Evolutionary conservation across 2,329 filamentous ascomycete species (phyloP), one percentile per base, ranked within the genome.

Genomic region (Emmonsiellopsis sp.): DNA sequence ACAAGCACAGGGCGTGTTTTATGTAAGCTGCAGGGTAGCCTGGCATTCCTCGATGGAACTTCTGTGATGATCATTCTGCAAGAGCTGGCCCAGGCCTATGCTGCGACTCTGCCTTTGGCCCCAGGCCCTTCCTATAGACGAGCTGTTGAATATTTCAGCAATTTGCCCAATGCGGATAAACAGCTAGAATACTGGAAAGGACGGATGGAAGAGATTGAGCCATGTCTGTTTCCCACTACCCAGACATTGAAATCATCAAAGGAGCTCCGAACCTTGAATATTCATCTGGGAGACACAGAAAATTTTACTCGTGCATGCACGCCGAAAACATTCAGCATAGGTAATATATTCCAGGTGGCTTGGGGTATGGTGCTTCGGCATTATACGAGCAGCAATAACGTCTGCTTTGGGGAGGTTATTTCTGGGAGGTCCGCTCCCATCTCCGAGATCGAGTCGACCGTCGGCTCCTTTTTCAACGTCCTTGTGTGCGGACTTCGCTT

Each of bases 361-460:
- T 72, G 68, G 69, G 68, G 62, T 5, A 42, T 72, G 21, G 57
- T 71, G 2, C 53, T 71, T 1, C 62, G 63, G 6, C 60, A 60
- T 3, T 68, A 68, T 45, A 66, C 67, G 6, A 62, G 60, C 1
- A 65, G 61, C 6, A 61, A 70, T 37, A 67, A 72, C 49, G 65
- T 71, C 6, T 54, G 69, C 5, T 74, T 71, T 62, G 71, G 68
- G 9, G 66, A 67, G 44, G 69, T 67, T 2, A 63, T 71, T 11
- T 68, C 67, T 43, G 71, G 71, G 1, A 62, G 71, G 6, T 65
- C 72, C 36, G 63, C 66, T n/a, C 60, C 66, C 8, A 60, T 73
- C 32, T 48, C 58, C 8, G 65, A 65, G 1, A 64, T 73, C 8
- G 63, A 67, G 37, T 58, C 67, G 40, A 69, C 73, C 27, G 60